Base-by-base conservation (phyloP, 352 stramenopile species). In the Globisporangium cederbergense region DNA sequence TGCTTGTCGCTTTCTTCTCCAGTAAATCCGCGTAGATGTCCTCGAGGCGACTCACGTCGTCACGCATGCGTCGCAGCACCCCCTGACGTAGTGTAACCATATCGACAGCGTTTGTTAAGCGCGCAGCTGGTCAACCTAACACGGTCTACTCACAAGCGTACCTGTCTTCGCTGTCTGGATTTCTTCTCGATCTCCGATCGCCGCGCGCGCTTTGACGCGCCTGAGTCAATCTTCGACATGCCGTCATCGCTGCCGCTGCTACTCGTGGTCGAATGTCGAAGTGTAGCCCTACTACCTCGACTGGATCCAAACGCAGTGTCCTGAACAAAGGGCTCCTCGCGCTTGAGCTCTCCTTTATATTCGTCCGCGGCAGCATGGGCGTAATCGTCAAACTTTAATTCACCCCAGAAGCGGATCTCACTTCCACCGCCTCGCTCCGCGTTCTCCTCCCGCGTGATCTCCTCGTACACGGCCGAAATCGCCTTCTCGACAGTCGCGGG, bases 31-130 rank as follows among this genome's bases (percentile, higher is more conserved):
- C 50, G 57, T 86, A 86, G 49, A 81, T 14, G 18, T 64, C 68
- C 64, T 90, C 76, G 32, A 89, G 71, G 16, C 70, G 72, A 60
- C 76, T 68, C 20, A 87, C 63, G 22, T 90, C 72, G 34, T 85
- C 69, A 14, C 79, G 78, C 81, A 90, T 89, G 28, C 70, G 64
- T 11, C 68, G 57, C 20, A 79, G 42, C 28, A 71, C 49, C 18
- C 70, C 70, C 69, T 78, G 56, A 53, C 40, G 7, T 28, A 28
- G 1, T 28, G 25, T 28, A 28, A 28, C 25, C 25, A 28, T 28
- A 28, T 28, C 25, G 25, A 28, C 25, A 28, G 25, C 25, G 25
- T 28, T 28, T 28, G 25, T 28, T 28, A 28, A 28, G 25, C 25
- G 25, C 25, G 25, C 25, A 28, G 25, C 25, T 28, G 25, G 25